phyloP scores from a whole-genome alignment of 768 basidiomycete species.

The Exsudoporus frostii region DNA sequence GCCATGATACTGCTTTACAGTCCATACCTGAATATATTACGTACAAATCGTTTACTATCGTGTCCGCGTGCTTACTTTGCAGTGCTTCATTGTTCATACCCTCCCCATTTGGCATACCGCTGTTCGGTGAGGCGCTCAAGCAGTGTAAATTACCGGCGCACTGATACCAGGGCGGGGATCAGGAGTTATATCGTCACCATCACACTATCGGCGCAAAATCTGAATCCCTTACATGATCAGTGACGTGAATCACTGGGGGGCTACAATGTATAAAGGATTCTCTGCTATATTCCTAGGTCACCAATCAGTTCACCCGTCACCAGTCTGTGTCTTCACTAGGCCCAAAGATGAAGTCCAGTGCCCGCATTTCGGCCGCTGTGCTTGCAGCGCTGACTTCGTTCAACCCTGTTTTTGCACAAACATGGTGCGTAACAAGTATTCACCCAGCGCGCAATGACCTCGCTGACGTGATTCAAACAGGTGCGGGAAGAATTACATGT shows the following conservation, averaged over 20 bases:
- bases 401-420: slow-evolving; percentile 18
- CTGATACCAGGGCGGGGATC: neutral
- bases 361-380: neutral
- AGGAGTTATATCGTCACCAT: neutral
- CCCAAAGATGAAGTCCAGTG: slow-evolving; percentile 16
- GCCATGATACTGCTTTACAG: too few species aligned
- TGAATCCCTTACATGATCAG: neutral
- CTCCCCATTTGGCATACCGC: too few species aligned
- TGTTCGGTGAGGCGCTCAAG: neutral
- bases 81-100: too few species aligned
- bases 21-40: too few species aligned
- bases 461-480: slow-evolving; percentile 22
- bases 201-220: too few species aligned
- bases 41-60: too few species aligned
- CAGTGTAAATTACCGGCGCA: neutral
- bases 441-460: too few species aligned
- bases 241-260: neutral
- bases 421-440: slow-evolving; percentile 19
- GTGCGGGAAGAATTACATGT: slow-evolving; percentile 51
- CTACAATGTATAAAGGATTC: slow-evolving; percentile 7
- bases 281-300: neutral
- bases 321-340: neutral
- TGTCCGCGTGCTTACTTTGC: too few species aligned
- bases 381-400: slow-evolving; percentile 13
- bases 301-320: neutral